A percentile compares a stretch with the other conserved stretches of the same genome.
These are phyloP conservation scores for Aspergillus ostianus DNA, from an alignment of 495 filamentous ascomycete species.

Conservation along the genomic window DNA sequence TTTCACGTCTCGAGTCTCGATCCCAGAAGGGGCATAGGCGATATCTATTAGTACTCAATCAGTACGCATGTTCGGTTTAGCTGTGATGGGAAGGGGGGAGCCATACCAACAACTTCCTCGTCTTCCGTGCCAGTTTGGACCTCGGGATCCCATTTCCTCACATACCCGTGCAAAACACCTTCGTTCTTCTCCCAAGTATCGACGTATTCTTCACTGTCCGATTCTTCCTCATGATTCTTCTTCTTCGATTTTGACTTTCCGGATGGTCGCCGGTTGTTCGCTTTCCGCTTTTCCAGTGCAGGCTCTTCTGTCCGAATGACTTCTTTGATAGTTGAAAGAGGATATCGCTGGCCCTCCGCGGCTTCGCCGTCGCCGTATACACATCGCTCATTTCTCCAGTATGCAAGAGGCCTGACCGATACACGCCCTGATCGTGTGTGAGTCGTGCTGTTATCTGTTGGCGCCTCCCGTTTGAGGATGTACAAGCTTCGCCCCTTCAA, in stretches of 20 bases:
- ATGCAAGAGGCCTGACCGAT: constrained; percentile 73
- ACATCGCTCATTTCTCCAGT: constrained; percentile 80
- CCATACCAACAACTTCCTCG: constrained; percentile 53
- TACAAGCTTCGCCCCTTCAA: constrained; percentile 60
- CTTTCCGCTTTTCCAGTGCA: constrained; percentile 39
- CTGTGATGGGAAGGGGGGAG: neutral
- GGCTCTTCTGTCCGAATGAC: constrained; percentile 71
- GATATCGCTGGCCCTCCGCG: constrained; percentile 49
- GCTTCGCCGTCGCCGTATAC: constrained; percentile 62
- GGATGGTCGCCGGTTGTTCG: constrained; percentile 27
- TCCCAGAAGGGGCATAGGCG: constrained; percentile 71
- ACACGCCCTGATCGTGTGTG: constrained; percentile 56
- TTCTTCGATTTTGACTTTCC: constrained; percentile 40
- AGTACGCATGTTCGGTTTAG: constrained; percentile 5
- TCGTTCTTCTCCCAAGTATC: constrained; percentile 61
- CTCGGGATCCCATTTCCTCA: constrained; percentile 56
- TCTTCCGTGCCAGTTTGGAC: constrained; percentile 54
- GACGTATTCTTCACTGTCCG: constrained; percentile 48
- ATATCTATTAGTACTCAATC: constrained; percentile 48
- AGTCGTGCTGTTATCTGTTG: constrained; percentile 45
- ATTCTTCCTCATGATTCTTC: constrained; percentile 32
- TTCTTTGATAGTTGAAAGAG: constrained; percentile 67
- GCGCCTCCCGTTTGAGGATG: constrained; percentile 68
- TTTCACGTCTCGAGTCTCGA: constrained; percentile 72
- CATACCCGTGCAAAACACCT: constrained; percentile 57